Percentiles rank a stretch among this genome's conserved stretches.
Conservation (phyloP, 2,329 filamentous ascomycete genomes). For the Aspergillus bombycis region DNA sequence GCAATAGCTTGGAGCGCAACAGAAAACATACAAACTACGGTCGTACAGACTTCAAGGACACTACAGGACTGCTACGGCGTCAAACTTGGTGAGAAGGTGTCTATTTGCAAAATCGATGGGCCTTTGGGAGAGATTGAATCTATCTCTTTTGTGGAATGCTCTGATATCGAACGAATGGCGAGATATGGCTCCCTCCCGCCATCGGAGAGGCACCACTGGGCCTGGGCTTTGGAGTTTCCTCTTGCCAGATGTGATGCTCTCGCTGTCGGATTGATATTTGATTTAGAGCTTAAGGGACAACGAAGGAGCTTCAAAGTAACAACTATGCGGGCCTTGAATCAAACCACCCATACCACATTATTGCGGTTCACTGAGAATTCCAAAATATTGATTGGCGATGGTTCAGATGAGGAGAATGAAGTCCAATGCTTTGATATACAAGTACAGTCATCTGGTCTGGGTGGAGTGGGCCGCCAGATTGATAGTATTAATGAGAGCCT, state of each 20-base stretch:
- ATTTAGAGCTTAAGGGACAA: slow-evolving; percentile 59
- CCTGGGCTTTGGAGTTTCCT: slow-evolving; percentile 51
- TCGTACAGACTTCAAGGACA: slow-evolving; percentile 72
- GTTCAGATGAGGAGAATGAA: slow-evolving; percentile 20
- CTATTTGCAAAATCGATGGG: slow-evolving; percentile 58
- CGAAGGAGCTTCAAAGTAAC: slow-evolving; percentile 65
- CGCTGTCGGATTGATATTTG: slow-evolving; percentile 71
- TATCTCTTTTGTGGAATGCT: slow-evolving; percentile 65
- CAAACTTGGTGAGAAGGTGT: slow-evolving; percentile 70
- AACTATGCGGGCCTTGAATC: slow-evolving; percentile 55
- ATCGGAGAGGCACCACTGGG: slow-evolving; percentile 49
- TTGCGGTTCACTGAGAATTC: slow-evolving; percentile 40
- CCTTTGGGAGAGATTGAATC: slow-evolving; percentile 58
- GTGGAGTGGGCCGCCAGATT: slow-evolving; percentile 69
- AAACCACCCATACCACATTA: slow-evolving; percentile 41
- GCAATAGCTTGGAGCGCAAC: slow-evolving; percentile 66
- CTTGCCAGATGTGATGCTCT: slow-evolving; percentile 65
- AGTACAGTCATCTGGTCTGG: slow-evolving; percentile 57
- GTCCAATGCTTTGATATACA: slow-evolving; percentile 20
- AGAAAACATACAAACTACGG: slow-evolving; percentile 66
- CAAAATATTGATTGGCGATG: slow-evolving; percentile 36
- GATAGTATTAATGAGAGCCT: slow-evolving; percentile 69
- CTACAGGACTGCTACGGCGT: slow-evolving; percentile 74
- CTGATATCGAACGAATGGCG: slow-evolving; percentile 44
- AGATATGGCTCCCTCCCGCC: slow-evolving; percentile 38